Conservation (phyloP, 805 yeast species). For the Hanseniaspora taiwanica region DNA sequence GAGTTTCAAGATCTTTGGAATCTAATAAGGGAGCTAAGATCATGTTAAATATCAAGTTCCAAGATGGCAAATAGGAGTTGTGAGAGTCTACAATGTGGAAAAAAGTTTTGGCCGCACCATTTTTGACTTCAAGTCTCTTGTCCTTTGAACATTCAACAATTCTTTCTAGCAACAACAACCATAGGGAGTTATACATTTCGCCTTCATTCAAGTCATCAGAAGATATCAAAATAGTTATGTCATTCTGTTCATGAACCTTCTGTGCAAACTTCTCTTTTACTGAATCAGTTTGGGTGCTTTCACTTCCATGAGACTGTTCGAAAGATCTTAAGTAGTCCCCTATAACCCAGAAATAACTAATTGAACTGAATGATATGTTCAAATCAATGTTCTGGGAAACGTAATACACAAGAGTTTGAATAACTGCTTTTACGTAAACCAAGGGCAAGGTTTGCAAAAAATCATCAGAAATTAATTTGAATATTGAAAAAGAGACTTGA, state of each 20-base stretch:
- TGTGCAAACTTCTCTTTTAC: background rate
- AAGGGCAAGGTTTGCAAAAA: conserved; percentile 62
- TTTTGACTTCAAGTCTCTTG: conserved; percentile 64
- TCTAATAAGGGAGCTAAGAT: conserved; percentile 44
- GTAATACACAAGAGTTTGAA: conserved; percentile 62
- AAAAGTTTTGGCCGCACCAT: conserved; percentile 82
- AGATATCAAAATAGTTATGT: conserved; percentile 18
- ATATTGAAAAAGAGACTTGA: conserved; percentile 63
- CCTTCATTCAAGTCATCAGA: conserved; percentile 9
- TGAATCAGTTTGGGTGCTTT: background rate
- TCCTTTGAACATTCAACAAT: conserved; percentile 55
- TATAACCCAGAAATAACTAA: conserved; percentile 83
- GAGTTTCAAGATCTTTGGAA: conserved; percentile 30
- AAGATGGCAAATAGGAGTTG: conserved; percentile 41
- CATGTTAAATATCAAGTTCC: conserved; percentile 55
- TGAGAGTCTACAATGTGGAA: conserved; percentile 71
- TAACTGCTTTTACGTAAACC: conserved; percentile 45
- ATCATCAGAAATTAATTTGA: conserved; percentile 77
- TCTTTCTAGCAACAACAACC: conserved; percentile 52
- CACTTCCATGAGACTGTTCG: background rate
- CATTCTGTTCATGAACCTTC: conserved; percentile 11
- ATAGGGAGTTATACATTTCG: conserved; percentile 29
- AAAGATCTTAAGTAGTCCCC: conserved; percentile 53
- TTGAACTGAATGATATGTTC: conserved; percentile 82
- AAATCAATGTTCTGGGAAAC: conserved; percentile 59